Percentiles rank a stretch among this genome's conserved stretches.
Conservation (phyloP, 257 asterid genomes). For the Jasminum sambac region DNA sequence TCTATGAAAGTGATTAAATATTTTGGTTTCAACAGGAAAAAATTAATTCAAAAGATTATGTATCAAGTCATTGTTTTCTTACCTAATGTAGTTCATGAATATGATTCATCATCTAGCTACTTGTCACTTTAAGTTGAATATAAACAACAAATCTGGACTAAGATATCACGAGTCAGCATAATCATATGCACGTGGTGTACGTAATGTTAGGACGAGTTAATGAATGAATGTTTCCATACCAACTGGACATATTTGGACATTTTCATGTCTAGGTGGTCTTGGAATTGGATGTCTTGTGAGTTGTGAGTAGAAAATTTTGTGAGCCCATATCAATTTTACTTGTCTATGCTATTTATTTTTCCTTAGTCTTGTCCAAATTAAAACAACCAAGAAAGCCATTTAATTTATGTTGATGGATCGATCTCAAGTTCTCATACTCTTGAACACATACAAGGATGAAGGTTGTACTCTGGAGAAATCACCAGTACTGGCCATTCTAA, state of each 20-base stretch:
- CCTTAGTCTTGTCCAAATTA: background rate
- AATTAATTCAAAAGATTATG: too few relatives aligned
- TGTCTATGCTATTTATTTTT: background rate
- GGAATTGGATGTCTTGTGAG: conserved; percentile 8
- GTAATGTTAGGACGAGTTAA: conserved; percentile 13
- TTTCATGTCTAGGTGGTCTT: conserved; percentile 17
- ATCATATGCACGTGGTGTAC: too few relatives aligned
- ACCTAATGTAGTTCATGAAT: too few relatives aligned
- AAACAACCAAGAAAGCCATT: conserved; percentile 1
- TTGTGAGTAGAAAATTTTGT: background rate
- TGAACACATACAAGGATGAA: background rate
- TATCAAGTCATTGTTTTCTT: too few relatives aligned
- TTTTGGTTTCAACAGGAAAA: too few relatives aligned
- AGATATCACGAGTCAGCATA: too few relatives aligned
- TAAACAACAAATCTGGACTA: too few relatives aligned
- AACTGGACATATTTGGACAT: conserved; percentile 40
- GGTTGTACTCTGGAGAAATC: too few relatives aligned
- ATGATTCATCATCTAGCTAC: too few relatives aligned
- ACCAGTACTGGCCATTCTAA: too few relatives aligned
- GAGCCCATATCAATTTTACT: background rate
- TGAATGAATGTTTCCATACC: conserved; percentile 52
- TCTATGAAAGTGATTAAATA: too few relatives aligned
- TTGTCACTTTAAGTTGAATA: too few relatives aligned
- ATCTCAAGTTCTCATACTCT: background rate
- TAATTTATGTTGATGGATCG: background rate